These are phyloP conservation scores for Amanita rimosa DNA, from an alignment of 768 basidiomycete genomes.

Conservation along the genomic window DNA sequence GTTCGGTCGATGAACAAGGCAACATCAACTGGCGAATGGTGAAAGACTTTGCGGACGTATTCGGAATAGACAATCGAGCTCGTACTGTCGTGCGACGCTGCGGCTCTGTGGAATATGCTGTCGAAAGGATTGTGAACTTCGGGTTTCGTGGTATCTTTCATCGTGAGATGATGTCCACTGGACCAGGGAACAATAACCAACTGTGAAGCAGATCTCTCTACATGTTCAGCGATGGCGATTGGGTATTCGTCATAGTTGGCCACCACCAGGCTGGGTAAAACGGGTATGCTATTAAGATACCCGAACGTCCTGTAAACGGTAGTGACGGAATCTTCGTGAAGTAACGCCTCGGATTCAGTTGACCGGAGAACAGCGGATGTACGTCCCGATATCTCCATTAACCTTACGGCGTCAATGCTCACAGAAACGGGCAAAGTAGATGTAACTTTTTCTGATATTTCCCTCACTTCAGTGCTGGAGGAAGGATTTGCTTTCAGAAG, in stretches of 20 bases:
- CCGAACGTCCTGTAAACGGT: constrained; percentile 73
- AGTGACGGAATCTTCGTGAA: constrained; percentile 61
- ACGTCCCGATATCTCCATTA: constrained; percentile 84
- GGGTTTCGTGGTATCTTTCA: constrained; percentile 9
- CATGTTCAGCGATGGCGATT: constrained; percentile 50
- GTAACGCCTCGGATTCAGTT: constrained; percentile 58
- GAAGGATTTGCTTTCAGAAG: constrained; percentile 39
- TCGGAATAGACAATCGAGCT: constrained; percentile 60
- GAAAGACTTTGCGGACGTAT: constrained; percentile 77
- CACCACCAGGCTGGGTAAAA: constrained; percentile 64
- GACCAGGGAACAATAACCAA: constrained; percentile 85
- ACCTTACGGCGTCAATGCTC: constrained; percentile 66
- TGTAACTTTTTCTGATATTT: constrained; percentile 15
- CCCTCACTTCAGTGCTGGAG: constrained; percentile 16
- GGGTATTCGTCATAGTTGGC: constrained; percentile 70
- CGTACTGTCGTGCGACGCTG: constrained; percentile 37
- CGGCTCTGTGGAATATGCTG: constrained; percentile 51
- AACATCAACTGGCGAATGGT: constrained; percentile 61
- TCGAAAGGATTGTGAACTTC: constrained; percentile 63
- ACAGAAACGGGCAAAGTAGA: constrained; percentile 14
- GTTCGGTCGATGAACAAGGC: constrained; percentile 78
- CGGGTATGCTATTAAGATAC: constrained; percentile 50
- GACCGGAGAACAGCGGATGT: constrained; percentile 82
- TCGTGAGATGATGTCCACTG: constrained; percentile 23
- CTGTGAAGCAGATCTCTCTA: constrained; percentile 43